Percentiles rank a stretch among this genome's conserved stretches.
Evolutionary conservation across 371 early-diverging fungal species (phyloP).

Genomic region (Rhizopus arrhizus): DNA sequence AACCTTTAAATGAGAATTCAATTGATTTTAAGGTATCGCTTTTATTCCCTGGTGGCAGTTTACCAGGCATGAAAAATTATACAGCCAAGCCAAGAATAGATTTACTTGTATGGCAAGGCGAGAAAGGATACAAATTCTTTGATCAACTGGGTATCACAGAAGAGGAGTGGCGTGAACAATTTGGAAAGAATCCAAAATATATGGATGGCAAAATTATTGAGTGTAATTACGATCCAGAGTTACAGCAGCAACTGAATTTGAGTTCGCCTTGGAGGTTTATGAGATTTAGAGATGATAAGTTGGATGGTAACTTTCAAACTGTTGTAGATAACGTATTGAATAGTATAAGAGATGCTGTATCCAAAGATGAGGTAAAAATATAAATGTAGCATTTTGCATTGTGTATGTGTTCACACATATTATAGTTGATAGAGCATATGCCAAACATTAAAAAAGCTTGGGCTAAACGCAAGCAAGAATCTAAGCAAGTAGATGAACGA

Average conservation of each 20-base stretch:
- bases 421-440: constrained; percentile 27
- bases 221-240: constrained; percentile 61
- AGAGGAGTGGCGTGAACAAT: constrained; percentile 55
- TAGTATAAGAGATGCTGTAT: constrained; percentile 80
- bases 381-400: not conserved
- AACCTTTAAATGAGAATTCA: constrained; percentile 96
- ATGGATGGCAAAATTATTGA: constrained; percentile 74
- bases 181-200: constrained; percentile 25
- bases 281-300: constrained; percentile 87
- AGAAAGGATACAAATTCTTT: constrained; percentile 53
- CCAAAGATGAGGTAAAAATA: constrained; percentile 61
- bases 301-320: constrained; percentile 74
- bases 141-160: constrained; percentile 63
- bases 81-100: constrained; percentile 51
- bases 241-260: constrained; percentile 40
- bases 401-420: not conserved
- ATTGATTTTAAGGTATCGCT: constrained; percentile 85
- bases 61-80: constrained; percentile 42
- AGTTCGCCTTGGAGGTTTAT: constrained; percentile 78
- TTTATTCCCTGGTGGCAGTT: constrained; percentile 37
- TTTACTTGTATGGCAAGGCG: constrained; percentile 65
- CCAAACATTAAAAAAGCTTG: constrained; percentile 26
- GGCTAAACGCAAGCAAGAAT: constrained; percentile 15
- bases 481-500: constrained; percentile 18
- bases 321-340: constrained; percentile 71